Evolutionary conservation across 2,329 filamentous ascomycete species (phyloP).

Genomic region (Ophiocordyceps unilateralis): DNA sequence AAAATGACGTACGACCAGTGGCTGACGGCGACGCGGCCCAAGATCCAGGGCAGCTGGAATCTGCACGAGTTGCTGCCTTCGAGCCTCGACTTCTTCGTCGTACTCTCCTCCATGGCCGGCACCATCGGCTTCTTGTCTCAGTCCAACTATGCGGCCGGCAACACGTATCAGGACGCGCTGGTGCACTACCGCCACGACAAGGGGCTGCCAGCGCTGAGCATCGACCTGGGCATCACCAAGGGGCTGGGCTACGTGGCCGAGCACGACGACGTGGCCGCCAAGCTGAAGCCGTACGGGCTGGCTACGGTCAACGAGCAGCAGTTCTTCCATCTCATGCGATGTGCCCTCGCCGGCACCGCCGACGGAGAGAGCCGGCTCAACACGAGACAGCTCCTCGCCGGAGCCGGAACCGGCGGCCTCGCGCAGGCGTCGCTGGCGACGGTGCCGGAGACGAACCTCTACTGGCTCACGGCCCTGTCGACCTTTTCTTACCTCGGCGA

Average conservation of each 20-base stretch:
- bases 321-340: neutral
- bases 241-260: neutral
- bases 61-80: conserved; percentile 1
- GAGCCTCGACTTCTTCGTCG: conserved; percentile 2
- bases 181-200: neutral
- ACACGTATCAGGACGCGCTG: conserved; percentile 3
- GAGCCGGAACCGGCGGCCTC: neutral
- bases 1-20: neutral
- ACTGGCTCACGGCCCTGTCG: neutral
- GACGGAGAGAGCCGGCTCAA: neutral
- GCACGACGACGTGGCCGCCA: neutral
- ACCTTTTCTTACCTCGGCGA: neutral
- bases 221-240: neutral
- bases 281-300: neutral
- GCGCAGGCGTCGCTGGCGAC: neutral
- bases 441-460: neutral
- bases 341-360: conserved; percentile 1
- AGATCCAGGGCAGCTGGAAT: conserved; percentile 2
- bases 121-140: conserved; percentile 1
- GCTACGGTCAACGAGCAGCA: neutral
- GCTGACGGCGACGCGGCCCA: neutral
- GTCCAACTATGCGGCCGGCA: conserved; percentile 3
- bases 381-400: neutral
- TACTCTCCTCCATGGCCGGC: conserved; percentile 1
- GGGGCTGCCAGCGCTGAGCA: neutral